A percentile compares a stretch with the other conserved stretches of the same genome.
phyloP scores from a whole-genome alignment of 805 yeast genomes.

The Ogataea trehalophila region DNA sequence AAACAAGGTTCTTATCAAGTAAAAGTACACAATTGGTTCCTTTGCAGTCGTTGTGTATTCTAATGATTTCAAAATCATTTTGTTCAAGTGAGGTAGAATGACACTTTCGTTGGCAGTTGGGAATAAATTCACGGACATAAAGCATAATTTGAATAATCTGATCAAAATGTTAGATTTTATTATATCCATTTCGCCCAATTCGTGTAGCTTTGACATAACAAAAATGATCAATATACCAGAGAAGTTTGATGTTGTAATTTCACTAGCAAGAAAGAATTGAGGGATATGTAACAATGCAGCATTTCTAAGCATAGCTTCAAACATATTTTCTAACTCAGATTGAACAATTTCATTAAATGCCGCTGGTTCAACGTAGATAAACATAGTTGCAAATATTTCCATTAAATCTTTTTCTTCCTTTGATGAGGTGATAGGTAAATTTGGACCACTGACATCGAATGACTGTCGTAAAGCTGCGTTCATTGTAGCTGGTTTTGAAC shows the following conservation, averaged over 20 bases:
- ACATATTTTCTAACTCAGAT: constrained; percentile 71
- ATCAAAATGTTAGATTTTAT: constrained; percentile 76
- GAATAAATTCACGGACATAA: constrained; percentile 91
- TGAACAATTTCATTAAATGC: constrained; percentile 90
- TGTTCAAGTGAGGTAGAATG: constrained; percentile 80
- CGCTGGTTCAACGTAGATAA: constrained; percentile 90
- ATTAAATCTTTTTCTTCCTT: constrained; percentile 92
- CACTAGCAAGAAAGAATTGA: constrained; percentile 90
- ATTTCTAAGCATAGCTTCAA: constrained; percentile 73
- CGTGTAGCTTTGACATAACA: constrained; percentile 64
- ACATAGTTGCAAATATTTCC: constrained; percentile 93
- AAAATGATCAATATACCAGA: constrained; percentile 79
- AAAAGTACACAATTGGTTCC: constrained; percentile 88
- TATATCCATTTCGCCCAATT: constrained; percentile 75
- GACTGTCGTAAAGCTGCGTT: constrained; percentile 30
- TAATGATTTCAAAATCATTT: constrained; percentile 74
- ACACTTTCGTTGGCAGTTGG: constrained; percentile 86
- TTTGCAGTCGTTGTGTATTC: constrained; percentile 77
- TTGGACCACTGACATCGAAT: constrained; percentile 73
- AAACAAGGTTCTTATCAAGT: constrained; percentile 81
- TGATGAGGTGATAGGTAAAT: constrained; percentile 77
- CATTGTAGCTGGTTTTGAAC: constrained; percentile 42
- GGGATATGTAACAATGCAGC: constrained; percentile 87
- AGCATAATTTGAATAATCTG: constrained; percentile 83
- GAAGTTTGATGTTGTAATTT: constrained; percentile 88